These are phyloP conservation scores for Arctium minus DNA, from an alignment of 129 eudicot genomes.

Conservation along the genomic window DNA sequence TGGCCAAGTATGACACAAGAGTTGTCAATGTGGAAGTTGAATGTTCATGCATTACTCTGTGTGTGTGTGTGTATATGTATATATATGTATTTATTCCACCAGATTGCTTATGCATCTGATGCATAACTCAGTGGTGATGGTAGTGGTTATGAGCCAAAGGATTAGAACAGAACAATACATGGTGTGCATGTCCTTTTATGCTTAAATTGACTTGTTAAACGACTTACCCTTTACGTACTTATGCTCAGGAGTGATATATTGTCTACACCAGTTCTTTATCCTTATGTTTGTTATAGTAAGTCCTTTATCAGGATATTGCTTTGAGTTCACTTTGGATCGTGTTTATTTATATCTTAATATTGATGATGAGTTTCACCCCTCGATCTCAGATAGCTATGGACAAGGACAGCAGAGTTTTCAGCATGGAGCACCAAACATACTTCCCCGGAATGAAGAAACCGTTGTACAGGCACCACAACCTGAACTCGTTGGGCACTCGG, in stretches of 20 bases:
- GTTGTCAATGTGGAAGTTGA: neutral
- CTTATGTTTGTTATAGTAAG: neutral
- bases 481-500: slow-evolving; percentile 75
- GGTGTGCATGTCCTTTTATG: neutral
- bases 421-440: slow-evolving; percentile 35
- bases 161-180: neutral
- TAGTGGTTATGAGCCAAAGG: neutral
- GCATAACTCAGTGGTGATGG: neutral
- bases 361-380: slow-evolving; percentile 7
- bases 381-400: slow-evolving; percentile 39
- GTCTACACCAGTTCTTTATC: slow-evolving; percentile 5
- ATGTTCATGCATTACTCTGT: neutral
- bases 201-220: neutral
- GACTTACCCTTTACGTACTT: neutral
- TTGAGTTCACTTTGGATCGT: neutral
- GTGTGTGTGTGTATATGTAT: neutral
- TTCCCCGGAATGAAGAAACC: slow-evolving; percentile 42
- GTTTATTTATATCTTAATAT: neutral
- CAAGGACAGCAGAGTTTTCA: slow-evolving; percentile 40
- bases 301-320: slow-evolving; percentile 5
- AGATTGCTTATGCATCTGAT: neutral
- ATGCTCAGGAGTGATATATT: slow-evolving; percentile 2
- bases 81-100: neutral
- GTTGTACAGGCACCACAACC: slow-evolving; percentile 57
- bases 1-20: neutral